Evolutionary conservation across 2,329 filamentous ascomycete genomes (phyloP).

Genomic region (Didymella sp.): DNA sequence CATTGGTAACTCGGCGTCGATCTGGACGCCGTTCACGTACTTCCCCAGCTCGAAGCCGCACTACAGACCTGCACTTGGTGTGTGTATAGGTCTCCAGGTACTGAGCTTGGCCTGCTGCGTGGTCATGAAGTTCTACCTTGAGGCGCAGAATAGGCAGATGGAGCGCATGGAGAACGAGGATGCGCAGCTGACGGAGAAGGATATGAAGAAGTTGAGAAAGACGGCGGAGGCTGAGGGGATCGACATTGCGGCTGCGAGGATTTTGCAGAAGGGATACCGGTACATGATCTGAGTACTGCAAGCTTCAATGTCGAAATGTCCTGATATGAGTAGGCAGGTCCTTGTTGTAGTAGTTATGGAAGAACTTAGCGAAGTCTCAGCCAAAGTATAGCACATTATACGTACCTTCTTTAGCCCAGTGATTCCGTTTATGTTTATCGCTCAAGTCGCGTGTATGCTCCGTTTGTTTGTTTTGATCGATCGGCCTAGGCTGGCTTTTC

Average conservation of each 20-base stretch:
- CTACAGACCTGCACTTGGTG: constrained; percentile 31
- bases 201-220: constrained; percentile 56
- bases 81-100: constrained; percentile 30
- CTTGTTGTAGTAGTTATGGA: too few species aligned
- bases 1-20: constrained; percentile 60
- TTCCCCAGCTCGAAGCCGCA: constrained; percentile 25
- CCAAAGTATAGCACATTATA: too few species aligned
- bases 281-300: constrained; percentile 59
- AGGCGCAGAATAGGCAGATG: constrained; percentile 58
- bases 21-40: constrained; percentile 56
- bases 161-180: constrained; percentile 60
- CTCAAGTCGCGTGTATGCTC: too few species aligned
- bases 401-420: too few species aligned
- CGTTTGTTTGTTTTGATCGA: too few species aligned
- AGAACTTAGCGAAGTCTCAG: too few species aligned
- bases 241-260: constrained; percentile 57
- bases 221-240: constrained; percentile 62
- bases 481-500: too few species aligned
- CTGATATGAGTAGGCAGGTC: too few species aligned
- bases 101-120: constrained; percentile 28
- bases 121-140: constrained; percentile 26
- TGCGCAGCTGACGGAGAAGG: constrained; percentile 54
- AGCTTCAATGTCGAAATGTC: too few species aligned
- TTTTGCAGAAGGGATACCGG: constrained; percentile 62
- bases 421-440: too few species aligned